Base-by-base conservation (phyloP, 2,329 filamentous ascomycete genomes). In the Alternaria sp. region DNA sequence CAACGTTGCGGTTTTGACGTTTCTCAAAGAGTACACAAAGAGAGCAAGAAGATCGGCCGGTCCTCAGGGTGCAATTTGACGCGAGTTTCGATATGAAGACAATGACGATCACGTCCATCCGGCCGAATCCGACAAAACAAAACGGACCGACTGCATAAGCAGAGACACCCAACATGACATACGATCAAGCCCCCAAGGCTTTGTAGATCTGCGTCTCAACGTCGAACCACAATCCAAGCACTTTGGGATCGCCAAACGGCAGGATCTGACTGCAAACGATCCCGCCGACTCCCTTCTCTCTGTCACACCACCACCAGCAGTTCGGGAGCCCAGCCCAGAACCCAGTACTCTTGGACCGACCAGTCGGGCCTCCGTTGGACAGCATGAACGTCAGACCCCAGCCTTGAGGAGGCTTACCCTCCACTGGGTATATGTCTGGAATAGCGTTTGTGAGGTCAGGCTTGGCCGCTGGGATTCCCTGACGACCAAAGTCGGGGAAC, bases 361-460 rank as follows among this genome's bases (percentile, higher is more conserved):
- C 72, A 12, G 71, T 74, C n/a, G 64, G 51, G 28, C 71, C 70
- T 51, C 68, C 71, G 15, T 75, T 73, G 9, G 68, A 84, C 18
- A 88, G 72, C 84, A 88, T 85, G 60, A 88, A 88, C 0, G 83
- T 85, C 43, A 91, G 74, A 0, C 89, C 88, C 87, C 87, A 90
- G 10, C 89, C 89, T 73, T 90, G 87, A 0, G 87, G 85, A 21
- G 81, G 82, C 56, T 84, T 78, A 25, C 79, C 80, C 46, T 71
- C 67, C 26, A 79, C 74, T 7, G 79, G 78, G 60, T 80, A 89
- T 7, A 89, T 46, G n/a, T 88, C 85, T 1, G 81, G 75, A 6
- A 86, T 67, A 0, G 78, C 72, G 67, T 87, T 85, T 1, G 84
- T 84, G 4, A 85, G 75, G 18, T 86, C 82, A 0, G 84, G 82